phyloP scores from a whole-genome alignment of 257 asterid genomes.

The Cordia subcordata region DNA sequence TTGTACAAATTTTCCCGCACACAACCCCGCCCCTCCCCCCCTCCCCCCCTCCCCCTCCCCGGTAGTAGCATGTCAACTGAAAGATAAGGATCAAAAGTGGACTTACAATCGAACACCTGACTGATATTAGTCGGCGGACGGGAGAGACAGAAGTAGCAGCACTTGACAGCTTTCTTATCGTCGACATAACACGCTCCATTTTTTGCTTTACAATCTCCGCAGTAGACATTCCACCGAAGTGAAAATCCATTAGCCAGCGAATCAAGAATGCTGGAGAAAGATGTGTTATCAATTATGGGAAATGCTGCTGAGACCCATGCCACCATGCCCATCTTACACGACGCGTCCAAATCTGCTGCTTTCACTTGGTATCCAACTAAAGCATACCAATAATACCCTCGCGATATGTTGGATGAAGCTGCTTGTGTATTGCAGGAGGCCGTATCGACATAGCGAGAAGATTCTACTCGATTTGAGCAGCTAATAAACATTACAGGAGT shows the following conservation, averaged over 20 bases:
- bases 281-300: constrained; percentile 8
- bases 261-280: constrained; percentile 22
- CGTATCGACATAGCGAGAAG: constrained; percentile 23
- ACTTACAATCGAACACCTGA: no score
- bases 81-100: no score
- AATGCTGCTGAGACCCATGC: constrained; percentile 8
- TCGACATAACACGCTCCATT: not conserved
- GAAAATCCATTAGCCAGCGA: constrained; percentile 40
- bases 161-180: constrained; percentile 11
- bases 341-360: constrained; percentile 30
- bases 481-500: constrained; percentile 21
- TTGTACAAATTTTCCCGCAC: no score
- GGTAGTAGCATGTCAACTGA: no score
- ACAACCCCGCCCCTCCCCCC: no score
- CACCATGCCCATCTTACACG: constrained; percentile 32
- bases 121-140: no score
- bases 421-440: constrained; percentile 33
- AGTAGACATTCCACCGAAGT: constrained; percentile 20
- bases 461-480: constrained; percentile 25
- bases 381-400: constrained; percentile 26
- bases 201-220: constrained; percentile 20
- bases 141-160: constrained; percentile 16
- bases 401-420: constrained; percentile 1
- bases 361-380: constrained; percentile 13
- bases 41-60: no score